Evolutionary conservation across 352 stramenopile species (phyloP).

Genomic region (Pythium guiyangense): DNA sequence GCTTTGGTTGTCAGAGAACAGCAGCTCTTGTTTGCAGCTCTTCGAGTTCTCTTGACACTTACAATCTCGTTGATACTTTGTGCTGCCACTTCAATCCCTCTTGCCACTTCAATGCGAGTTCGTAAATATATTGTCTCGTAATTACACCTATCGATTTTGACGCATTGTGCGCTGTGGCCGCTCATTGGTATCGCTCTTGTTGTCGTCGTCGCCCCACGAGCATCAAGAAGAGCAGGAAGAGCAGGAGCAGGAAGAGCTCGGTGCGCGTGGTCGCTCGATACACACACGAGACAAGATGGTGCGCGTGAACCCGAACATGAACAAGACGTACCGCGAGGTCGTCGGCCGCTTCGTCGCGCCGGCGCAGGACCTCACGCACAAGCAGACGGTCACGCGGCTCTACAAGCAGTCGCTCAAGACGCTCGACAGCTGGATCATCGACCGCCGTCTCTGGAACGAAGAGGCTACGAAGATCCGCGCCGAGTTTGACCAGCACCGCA

Average conservation of each 20-base stretch:
- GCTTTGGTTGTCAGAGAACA: too few relatives aligned
- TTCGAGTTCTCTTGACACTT: not conserved
- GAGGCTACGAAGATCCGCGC: constrained; percentile 91
- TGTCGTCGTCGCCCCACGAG: too few relatives aligned
- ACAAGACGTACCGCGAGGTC: constrained; percentile 80
- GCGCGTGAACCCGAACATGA: constrained; percentile 79
- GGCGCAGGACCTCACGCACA: constrained; percentile 75
- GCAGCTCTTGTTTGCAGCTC: not conserved
- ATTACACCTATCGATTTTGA: too few relatives aligned
- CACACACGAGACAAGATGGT: not conserved
- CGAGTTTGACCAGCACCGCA: constrained; percentile 88
- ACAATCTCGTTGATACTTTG: too few relatives aligned
- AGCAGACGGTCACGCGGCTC: constrained; percentile 88
- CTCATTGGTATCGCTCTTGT: too few relatives aligned
- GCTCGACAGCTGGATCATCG: constrained; percentile 92
- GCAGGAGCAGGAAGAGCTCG: too few relatives aligned
- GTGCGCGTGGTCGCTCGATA: too few relatives aligned
- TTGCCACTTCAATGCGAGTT: too few relatives aligned
- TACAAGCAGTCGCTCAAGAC: constrained; percentile 95
- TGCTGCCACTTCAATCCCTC: too few relatives aligned
- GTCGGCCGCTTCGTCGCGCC: constrained; percentile 58
- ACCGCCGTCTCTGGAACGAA: constrained; percentile 95
- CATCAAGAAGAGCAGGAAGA: too few relatives aligned
- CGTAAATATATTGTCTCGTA: too few relatives aligned
- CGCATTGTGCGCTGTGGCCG: too few relatives aligned